Conservation (phyloP, 148 eudicot genomes). For the Arctostaphylos glauca region DNA sequence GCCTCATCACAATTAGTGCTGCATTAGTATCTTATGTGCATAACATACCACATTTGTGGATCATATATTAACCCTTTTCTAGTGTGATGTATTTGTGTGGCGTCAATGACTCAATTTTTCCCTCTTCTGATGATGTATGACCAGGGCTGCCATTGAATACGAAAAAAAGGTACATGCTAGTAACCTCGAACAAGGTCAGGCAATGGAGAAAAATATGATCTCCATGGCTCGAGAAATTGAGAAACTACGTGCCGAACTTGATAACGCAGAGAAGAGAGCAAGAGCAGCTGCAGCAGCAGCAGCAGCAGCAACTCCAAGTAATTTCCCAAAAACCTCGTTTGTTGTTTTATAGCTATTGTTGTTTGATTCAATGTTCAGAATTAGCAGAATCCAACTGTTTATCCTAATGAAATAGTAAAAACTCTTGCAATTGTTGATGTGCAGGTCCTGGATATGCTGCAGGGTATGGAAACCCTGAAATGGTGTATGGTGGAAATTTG, state of each 20-base stretch:
- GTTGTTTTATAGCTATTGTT: slow-evolving; percentile 3
- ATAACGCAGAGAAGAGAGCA: slow-evolving; percentile 69
- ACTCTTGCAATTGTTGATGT: slow-evolving; percentile 10
- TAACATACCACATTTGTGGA: not conserved
- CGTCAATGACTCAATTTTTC: not conserved
- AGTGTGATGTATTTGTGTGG: not conserved
- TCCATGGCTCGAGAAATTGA: slow-evolving; percentile 55
- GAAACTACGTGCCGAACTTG: slow-evolving; percentile 57
- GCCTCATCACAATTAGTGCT: not conserved
- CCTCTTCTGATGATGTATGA: slow-evolving; percentile 13
- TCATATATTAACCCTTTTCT: not conserved
- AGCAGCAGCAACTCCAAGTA: slow-evolving; percentile 55
- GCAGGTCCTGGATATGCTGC: slow-evolving; percentile 48
- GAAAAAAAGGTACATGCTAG: slow-evolving; percentile 56
- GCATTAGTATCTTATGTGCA: not conserved
- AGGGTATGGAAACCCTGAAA: slow-evolving; percentile 34
- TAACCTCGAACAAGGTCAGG: slow-evolving; percentile 46
- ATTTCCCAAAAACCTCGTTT: not conserved
- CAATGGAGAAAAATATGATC: slow-evolving; percentile 55
- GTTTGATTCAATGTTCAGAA: not conserved
- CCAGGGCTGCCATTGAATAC: slow-evolving; percentile 70
- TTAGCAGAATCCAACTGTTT: not conserved
- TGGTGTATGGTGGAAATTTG: slow-evolving; percentile 37
- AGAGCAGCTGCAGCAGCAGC: slow-evolving; percentile 57
- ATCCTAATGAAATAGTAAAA: not conserved